These are phyloP conservation scores for Chara braunii DNA, from an alignment of 139 green algal genomes.

Conservation along the genomic window DNA sequence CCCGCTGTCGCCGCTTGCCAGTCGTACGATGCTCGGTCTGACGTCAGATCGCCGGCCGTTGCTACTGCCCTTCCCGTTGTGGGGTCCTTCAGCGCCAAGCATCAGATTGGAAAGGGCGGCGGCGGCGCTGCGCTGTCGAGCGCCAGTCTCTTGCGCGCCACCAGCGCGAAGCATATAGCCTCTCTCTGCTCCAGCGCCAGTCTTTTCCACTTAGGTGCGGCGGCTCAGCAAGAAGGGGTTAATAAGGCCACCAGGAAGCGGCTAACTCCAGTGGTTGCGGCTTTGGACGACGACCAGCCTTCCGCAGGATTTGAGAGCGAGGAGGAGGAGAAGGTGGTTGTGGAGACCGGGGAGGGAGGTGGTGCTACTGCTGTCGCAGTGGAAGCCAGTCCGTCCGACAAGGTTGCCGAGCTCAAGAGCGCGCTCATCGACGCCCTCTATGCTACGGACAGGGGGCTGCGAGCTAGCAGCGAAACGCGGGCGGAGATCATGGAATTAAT, in stretches of 20 bases:
- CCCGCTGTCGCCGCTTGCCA: no score
- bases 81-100: no score
- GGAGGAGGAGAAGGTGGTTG: background rate
- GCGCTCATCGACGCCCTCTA: slow-evolving; percentile 76
- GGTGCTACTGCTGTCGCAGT: background rate
- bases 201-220: no score
- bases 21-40: no score
- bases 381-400: background rate
- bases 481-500: slow-evolving; percentile 88
- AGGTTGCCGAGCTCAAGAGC: slow-evolving; percentile 48
- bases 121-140: no score
- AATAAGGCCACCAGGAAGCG: background rate
- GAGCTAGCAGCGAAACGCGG: slow-evolving; percentile 59
- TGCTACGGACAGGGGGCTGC: slow-evolving; percentile 72
- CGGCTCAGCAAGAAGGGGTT: background rate
- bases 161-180: no score
- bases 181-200: no score
- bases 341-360: background rate
- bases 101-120: no score
- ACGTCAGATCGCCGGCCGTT: no score
- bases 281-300: background rate
- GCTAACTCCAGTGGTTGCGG: background rate
- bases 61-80: no score
- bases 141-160: no score
- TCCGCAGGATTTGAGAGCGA: background rate